Evolutionary conservation across 2,329 filamentous ascomycete species (phyloP), one percentile per base, ranked within the genome.

Genomic region (Aspergillus viridinutans): DNA sequence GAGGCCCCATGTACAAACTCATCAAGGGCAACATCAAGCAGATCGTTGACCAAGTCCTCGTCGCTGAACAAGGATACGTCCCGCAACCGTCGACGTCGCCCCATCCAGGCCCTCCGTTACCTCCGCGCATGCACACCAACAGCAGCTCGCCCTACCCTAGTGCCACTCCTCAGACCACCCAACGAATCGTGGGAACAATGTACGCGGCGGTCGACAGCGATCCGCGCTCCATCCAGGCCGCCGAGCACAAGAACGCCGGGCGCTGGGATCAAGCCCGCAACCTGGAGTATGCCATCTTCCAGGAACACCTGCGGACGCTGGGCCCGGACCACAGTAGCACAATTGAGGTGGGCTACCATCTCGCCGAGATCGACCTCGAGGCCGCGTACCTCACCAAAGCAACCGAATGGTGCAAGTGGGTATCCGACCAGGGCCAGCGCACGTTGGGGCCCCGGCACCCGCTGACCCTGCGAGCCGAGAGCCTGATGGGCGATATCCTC

Each of bases 11-110:
- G 67, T 71, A 71, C 35, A 64, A 61, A 10, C 55, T 71, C 3
- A 71, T 71, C 53, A 67, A 66, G 49, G 69, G 69, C 12, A 71
- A 71, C 42, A 70, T 71, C 59, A 71, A 71, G 21, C 68, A 70
- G 17, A 61, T 71, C 12, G 65, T 66, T 23, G 68, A 71, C n/a
- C 67, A 69, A 35, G 65, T 68, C 3, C 58, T 71, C 10, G 51
- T 69, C 26, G 54, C 67, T 0, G 67, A 71, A 23, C 68, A 70
- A 26, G 68, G 69, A 6, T 71, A 67, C 26, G 61, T 71, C 43
- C 65, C 68, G 1, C 65, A 65, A 40, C 64, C 63, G 6, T 56
- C 61, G 9, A 3, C 51, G 10, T 52, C 63, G 0, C 55, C 63
- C 1, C 58, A 61, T 14, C 54, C 55, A 1, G 61, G 62, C 7